phyloP scores from a whole-genome alignment of 176 grass and related monocot genomes.

The Rhynchospora tenuis region DNA sequence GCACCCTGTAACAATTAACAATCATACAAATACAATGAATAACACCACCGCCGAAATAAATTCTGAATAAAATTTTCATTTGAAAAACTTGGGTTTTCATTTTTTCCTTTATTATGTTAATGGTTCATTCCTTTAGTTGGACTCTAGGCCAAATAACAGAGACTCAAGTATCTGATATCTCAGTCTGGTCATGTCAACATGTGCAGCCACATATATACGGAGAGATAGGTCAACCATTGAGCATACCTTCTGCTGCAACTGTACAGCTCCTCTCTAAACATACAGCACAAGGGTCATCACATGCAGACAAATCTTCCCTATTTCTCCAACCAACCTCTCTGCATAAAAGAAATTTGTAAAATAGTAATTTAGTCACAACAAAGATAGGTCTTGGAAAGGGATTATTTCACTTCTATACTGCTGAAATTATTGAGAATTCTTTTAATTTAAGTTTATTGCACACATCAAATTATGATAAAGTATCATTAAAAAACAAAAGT shows the following conservation, averaged over 20 bases:
- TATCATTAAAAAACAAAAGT: background rate
- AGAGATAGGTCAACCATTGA: background rate
- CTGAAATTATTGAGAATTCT: background rate
- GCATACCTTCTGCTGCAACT: constrained; percentile 80
- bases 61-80: background rate
- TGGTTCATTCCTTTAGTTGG: background rate
- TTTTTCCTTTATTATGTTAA: background rate
- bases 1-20: constrained; percentile 50
- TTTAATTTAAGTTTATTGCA: background rate
- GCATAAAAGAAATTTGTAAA: background rate
- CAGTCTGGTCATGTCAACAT: background rate
- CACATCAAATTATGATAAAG: background rate
- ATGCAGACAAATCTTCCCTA: constrained; percentile 61
- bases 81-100: background rate
- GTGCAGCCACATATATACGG: background rate
- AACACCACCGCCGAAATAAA: background rate
- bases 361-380: background rate
- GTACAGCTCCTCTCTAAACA: constrained; percentile 91
- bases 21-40: constrained; percentile 2
- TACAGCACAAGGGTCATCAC: constrained; percentile 82
- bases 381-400: background rate
- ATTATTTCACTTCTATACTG: background rate
- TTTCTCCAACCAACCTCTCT: constrained; percentile 91
- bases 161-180: background rate
- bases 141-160: background rate